Base-by-base conservation (phyloP, 495 filamentous ascomycete species). In the Hypoxylon trugodes region DNA sequence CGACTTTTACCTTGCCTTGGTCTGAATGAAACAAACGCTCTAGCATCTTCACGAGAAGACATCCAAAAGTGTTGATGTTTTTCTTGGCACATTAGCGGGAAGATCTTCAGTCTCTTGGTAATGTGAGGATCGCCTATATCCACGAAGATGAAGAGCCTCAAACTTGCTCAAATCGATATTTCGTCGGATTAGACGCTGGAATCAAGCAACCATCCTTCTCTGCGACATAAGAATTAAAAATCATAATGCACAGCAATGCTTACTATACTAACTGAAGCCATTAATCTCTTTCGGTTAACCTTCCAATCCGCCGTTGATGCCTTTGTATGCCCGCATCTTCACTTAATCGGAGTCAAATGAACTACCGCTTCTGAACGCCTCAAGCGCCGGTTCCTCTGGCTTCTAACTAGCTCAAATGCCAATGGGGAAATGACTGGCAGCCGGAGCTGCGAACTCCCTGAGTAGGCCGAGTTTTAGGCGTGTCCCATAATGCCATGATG, bases 131-230 rank as follows among this genome's bases (percentile, higher is more conserved):
- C 57, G 24, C 6, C 24, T 21, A 41, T 40, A n/a, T n/a, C n/a
- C n/a, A n/a, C n/a, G n/a, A n/a, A n/a, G 48, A 45, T 12, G 50
- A 65, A 66, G 51, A 61, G 46, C 63, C 51, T 66, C 62, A 66
- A 66, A 41, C 47, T 38, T 35, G 24, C 43, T 57, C n/a, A 50
- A 37, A 4, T 16, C 42, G 25, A 46, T 47, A 33, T 41, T 3
- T 25, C 10, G 25, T 15, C 9, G 19, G 26, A 43, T 35, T 57
- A 15, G 19, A 35, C 6, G 8, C 38, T 15, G 26, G 24, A 9
- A 12, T 25, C 26, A 24, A 25, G 25, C 16, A 15, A 43, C 40
- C 36, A 22, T 41, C n/a, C n/a, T n/a, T n/a, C 40, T 41, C 28
- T 54, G 58, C 32, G 57, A 37, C 49, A 33, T 35, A 10, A 7